Conservation (phyloP, 257 asterid genomes). For the Nicotiana obtusifolia region DNA sequence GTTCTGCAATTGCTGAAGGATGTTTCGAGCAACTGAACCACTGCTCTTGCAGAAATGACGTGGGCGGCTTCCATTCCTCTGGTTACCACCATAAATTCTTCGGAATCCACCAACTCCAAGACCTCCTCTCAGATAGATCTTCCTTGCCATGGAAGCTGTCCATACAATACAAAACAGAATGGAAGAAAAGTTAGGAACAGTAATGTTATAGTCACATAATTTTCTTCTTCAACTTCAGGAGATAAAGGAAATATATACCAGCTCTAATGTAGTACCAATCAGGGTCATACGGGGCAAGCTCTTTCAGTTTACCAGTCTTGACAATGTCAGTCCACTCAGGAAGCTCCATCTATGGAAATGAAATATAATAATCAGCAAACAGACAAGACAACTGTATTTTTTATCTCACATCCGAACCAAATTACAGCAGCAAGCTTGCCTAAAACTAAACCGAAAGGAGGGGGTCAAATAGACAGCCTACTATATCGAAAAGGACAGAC, state of each 20-base stretch:
- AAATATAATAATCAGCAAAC: not conserved
- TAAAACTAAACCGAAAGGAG: not conserved
- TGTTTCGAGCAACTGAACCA: constrained; percentile 86
- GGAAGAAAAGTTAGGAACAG: not conserved
- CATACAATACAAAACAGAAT: not conserved
- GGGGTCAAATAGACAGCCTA: not conserved
- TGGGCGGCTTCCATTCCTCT: constrained; percentile 91
- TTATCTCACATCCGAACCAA: not conserved
- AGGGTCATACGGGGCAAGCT: constrained; percentile 89
- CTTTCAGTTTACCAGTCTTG: constrained; percentile 80
- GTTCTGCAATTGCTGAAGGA: constrained; percentile 73
- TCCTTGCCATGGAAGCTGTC: constrained; percentile 94
- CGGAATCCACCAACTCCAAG: constrained; percentile 82
- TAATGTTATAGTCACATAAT: not conserved
- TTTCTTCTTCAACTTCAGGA: not conserved
- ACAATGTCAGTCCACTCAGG: constrained; percentile 94
- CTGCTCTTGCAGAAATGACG: constrained; percentile 90
- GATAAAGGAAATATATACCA: constrained; percentile 31
- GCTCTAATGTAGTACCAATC: constrained; percentile 97
- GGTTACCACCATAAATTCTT: constrained; percentile 94
- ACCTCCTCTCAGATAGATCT: constrained; percentile 83
- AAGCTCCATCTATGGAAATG: constrained; percentile 61
- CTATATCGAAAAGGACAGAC: not conserved
- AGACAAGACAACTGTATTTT: not conserved
- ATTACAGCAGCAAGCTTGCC: not conserved